Evolutionary conservation across 345 rosid genomes (phyloP).

Genomic region (Syzygium oleosum): DNA sequence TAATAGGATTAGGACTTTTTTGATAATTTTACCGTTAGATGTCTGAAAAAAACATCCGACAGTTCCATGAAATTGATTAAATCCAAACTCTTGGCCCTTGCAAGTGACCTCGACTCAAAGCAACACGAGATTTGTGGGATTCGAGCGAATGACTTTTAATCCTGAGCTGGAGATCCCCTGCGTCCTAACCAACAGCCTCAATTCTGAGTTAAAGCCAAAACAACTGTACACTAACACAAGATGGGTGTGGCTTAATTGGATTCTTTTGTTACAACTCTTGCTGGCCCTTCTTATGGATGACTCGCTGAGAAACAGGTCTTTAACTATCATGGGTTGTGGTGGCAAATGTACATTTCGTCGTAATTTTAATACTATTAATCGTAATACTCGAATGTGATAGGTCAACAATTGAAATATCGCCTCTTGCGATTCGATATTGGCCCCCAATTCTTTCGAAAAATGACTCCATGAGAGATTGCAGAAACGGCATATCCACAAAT

Average conservation of each 20-base stretch:
- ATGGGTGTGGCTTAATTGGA: not conserved
- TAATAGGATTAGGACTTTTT: no score
- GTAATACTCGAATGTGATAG: not conserved
- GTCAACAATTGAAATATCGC: not conserved
- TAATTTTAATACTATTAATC: no score
- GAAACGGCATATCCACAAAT: no score
- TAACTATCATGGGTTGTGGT: not conserved
- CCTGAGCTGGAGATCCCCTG: not conserved
- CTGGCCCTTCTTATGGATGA: not conserved
- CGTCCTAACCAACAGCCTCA: no score
- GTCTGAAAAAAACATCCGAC: no score
- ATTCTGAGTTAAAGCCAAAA: no score
- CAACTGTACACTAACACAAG: not conserved
- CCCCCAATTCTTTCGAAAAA: not conserved
- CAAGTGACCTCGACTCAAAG: not conserved
- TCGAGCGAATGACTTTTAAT: not conserved
- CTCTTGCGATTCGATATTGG: not conserved
- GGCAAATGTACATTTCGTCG: no score
- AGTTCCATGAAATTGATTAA: not conserved
- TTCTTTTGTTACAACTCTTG: not conserved
- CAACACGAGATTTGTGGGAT: not conserved
- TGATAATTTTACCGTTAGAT: no score
- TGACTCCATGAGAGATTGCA: not conserved
- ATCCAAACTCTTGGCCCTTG: not conserved
- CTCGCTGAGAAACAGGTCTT: not conserved